These are phyloP conservation scores for Talaromyces adpressus DNA, from an alignment of 495 filamentous ascomycete genomes.

Conservation along the genomic window DNA sequence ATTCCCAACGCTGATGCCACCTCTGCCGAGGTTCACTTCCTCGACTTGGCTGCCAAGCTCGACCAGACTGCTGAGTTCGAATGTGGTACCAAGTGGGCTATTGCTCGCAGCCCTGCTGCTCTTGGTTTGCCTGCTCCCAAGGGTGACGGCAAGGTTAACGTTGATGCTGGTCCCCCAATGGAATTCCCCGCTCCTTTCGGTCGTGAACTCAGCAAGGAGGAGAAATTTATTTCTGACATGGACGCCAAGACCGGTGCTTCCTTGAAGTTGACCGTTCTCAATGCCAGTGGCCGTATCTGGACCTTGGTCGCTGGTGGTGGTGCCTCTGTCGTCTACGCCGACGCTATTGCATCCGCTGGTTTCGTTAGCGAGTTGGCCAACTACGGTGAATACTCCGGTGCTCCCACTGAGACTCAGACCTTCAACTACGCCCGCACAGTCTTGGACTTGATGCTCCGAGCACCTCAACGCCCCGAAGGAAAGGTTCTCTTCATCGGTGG, in stretches of 20 bases:
- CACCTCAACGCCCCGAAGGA: conserved; percentile 77
- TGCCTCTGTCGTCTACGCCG: conserved; percentile 98
- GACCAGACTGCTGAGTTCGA: conserved; percentile 99
- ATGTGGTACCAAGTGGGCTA: conserved; percentile 97
- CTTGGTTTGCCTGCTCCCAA: conserved; percentile 65
- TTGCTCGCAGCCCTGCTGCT: conserved; percentile 80
- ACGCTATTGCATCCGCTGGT: conserved; percentile 94
- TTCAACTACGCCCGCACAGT: conserved; percentile 97
- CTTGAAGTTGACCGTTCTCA: conserved; percentile 95
- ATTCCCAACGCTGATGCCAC: conserved; percentile 89
- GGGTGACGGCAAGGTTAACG: conserved; percentile 67
- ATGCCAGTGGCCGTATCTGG: conserved; percentile 88
- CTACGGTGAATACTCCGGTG: conserved; percentile 99
- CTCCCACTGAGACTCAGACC: conserved; percentile 95
- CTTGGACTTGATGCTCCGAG: conserved; percentile 94
- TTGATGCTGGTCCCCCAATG: conserved; percentile 96
- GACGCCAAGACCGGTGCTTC: conserved; percentile 99
- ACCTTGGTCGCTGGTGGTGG: conserved; percentile 98
- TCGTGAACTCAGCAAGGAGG: conserved; percentile 95
- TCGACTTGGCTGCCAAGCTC: conserved; percentile 96
- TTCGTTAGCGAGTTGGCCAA: conserved; percentile 96
- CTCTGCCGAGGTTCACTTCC: conserved; percentile 93
- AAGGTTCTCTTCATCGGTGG: conserved; percentile 99
- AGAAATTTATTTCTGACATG: conserved; percentile 96
- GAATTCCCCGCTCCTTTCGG: conserved; percentile 99